Base-by-base conservation (phyloP, 495 filamentous ascomycete species). In the Trichoderma gamsii region DNA sequence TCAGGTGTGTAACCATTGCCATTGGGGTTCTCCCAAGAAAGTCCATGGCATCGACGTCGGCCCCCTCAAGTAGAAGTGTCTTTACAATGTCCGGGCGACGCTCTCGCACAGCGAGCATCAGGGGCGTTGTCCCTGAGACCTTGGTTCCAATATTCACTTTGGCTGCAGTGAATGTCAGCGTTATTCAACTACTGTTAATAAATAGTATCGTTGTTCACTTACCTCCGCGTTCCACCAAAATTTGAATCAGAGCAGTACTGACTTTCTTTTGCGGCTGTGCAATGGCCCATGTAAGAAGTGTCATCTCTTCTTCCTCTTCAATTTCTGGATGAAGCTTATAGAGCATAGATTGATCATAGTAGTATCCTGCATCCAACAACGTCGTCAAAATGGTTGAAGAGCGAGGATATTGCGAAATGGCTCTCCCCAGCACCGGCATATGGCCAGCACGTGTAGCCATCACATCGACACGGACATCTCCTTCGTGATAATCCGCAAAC, bases 191-290 rank as follows among this genome's bases (percentile, higher is more conserved):
- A n/a, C 18, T 21, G 41, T 16, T 41, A 23, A 21, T 6, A 63
- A n/a, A 46, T 18, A 18, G 43, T 0, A 18, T 49, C n/a, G 49
- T 65, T 21, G 23, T 67, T 66, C 68, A 73, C 71, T 66, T 32
- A 52, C 65, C 77, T 15, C 79, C 77, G 1, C 76, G 73, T 23
- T 78, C 69, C 13, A 83, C 75, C 21, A 84, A 67, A 18, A 81
- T 70, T 63, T 79, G 73, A 38, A 84, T 80, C 56, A 80, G 68
- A 12, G 68, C 65, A 64, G 76, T 81, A 71, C 81, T 84, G 49
- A 83, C 73, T 66, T 75, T 76, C 71, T 84, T 84, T 67, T 84
- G 80, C 6, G 81, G 81, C 64, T 84, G 81, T 13, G 78, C 64
- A 4, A 84, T 70, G 6, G 79, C 72, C 81, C 81, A 84, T 65